Evolutionary conservation across 164 flowering plant genomes (phyloP).

Genomic region (Santalum album): DNA sequence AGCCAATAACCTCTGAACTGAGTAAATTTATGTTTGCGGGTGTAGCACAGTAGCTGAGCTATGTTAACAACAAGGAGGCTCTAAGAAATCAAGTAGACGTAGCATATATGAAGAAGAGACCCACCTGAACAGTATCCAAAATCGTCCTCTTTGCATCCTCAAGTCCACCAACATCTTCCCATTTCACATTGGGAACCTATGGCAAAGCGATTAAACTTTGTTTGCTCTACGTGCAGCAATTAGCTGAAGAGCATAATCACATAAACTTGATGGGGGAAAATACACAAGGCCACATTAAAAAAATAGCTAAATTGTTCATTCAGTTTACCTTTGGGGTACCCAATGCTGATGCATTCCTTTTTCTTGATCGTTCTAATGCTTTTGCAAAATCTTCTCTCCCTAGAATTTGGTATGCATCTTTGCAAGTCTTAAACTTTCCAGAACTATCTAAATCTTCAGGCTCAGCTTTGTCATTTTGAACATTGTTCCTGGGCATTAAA

Average conservation of each 20-base stretch:
- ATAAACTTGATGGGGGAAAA: neutral
- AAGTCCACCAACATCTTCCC: conserved; percentile 99
- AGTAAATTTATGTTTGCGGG: too few species aligned
- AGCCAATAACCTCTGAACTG: too few species aligned
- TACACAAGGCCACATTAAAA: neutral
- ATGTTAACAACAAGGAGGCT: neutral
- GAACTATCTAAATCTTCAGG: conserved; percentile 13
- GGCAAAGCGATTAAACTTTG: conserved; percentile 7
- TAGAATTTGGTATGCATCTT: conserved; percentile 17
- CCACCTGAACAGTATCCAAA: conserved; percentile 93
- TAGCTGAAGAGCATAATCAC: neutral
- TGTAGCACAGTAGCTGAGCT: neutral
- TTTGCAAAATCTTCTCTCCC: conserved; percentile 47
- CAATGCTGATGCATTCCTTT: conserved; percentile 77
- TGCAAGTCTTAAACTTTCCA: conserved; percentile 4
- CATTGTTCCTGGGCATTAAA: conserved; percentile 25
- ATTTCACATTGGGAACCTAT: conserved; percentile 88
- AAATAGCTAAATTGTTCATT: neutral
- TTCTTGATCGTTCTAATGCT: conserved; percentile 78
- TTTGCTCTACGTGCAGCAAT: neutral
- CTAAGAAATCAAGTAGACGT: neutral
- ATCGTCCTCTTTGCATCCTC: conserved; percentile 92
- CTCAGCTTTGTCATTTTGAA: conserved; percentile 12
- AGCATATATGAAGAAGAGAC: conserved; percentile 7
- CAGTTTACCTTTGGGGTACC: conserved; percentile 84